Conservation (phyloP, 176 grass and related monocot genomes). For the Musa schizocarpa region DNA sequence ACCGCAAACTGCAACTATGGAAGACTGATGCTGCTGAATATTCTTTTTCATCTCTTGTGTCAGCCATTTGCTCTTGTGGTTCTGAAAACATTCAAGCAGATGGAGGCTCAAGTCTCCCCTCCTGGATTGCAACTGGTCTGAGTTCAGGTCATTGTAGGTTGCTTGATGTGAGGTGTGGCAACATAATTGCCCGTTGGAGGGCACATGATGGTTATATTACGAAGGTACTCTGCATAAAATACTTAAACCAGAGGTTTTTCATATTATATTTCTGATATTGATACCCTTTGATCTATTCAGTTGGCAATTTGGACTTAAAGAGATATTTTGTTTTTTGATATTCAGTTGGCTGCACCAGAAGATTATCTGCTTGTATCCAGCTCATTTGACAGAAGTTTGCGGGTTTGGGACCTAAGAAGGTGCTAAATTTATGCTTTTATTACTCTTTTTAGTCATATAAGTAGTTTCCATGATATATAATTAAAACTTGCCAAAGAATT, state of each 20-base stretch:
- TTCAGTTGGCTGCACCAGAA: conserved; percentile 65
- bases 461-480: not conserved
- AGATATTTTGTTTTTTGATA: conserved; percentile 22
- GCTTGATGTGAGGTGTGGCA: conserved; percentile 66
- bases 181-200: conserved; percentile 71
- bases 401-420: conserved; percentile 92
- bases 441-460: not conserved
- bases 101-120: conserved; percentile 33
- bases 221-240: conserved; percentile 38
- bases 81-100: conserved; percentile 41
- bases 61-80: conserved; percentile 89
- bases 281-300: not conserved
- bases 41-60: conserved; percentile 86
- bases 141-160: conserved; percentile 87
- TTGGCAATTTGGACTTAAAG: conserved; percentile 10
- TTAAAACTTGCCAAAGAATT: not conserved
- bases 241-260: not conserved
- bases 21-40: conserved; percentile 69
- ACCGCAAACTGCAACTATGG: conserved; percentile 82
- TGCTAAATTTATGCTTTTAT: conserved; percentile 26
- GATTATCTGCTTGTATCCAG: conserved; percentile 91
- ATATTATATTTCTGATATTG: not conserved
- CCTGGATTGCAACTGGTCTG: conserved; percentile 67
- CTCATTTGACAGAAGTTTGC: conserved; percentile 83
- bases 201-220: conserved; percentile 96